These are phyloP conservation scores for Monilinia laxa DNA, from an alignment of 2,329 filamentous ascomycete genomes.

Conservation along the genomic window DNA sequence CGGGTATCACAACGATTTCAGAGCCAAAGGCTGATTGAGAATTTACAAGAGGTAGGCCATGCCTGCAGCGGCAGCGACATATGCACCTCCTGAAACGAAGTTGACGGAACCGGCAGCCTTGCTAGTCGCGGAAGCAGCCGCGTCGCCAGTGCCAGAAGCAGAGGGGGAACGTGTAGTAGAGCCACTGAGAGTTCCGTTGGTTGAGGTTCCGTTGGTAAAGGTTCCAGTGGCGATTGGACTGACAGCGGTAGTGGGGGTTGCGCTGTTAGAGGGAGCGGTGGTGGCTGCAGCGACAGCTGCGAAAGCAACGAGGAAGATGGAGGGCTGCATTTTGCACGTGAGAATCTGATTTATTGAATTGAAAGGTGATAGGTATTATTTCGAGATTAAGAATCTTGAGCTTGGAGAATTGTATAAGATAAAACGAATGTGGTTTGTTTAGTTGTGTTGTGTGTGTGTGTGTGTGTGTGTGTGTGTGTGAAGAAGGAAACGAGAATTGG, in stretches of 20 bases:
- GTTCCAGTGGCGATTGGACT: slow-evolving; percentile 10
- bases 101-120: slow-evolving; percentile 17
- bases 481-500: slow-evolving; percentile 9
- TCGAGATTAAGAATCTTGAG: slow-evolving; percentile 1
- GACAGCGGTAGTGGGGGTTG: slow-evolving; percentile 17
- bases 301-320: slow-evolving; percentile 26
- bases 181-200: slow-evolving; percentile 12
- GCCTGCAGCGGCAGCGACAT: slow-evolving; percentile 21
- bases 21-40: slow-evolving; percentile 12
- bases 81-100: slow-evolving; percentile 17
- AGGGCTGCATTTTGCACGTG: slow-evolving; percentile 26
- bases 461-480: background rate
- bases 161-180: slow-evolving; percentile 10
- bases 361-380: background rate
- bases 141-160: background rate
- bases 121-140: slow-evolving; percentile 4
- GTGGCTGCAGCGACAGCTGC: slow-evolving; percentile 27
- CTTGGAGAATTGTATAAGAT: slow-evolving; percentile 2
- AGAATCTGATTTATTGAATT: slow-evolving; percentile 3
- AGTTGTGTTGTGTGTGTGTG: background rate
- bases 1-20: slow-evolving; percentile 20
- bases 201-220: slow-evolving; percentile 17
- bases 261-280: slow-evolving; percentile 20
- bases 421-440: slow-evolving; percentile 22
- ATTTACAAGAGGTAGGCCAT: slow-evolving; percentile 22